These are phyloP conservation scores for Paramecium sexaurelia DNA, from an alignment of 73 alveolate genomes.

Conservation along the genomic window DNA sequence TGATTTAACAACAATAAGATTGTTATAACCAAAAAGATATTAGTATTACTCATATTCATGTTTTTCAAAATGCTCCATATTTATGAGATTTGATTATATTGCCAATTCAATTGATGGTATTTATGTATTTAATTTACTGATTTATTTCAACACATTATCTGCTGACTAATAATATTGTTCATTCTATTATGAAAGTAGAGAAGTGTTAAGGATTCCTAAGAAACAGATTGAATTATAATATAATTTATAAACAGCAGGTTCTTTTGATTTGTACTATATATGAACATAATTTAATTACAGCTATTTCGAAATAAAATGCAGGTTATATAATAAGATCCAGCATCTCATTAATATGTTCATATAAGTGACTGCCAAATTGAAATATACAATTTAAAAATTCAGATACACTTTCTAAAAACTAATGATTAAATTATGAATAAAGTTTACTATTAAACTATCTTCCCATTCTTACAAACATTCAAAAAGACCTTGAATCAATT, in stretches of 20 bases:
- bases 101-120: neutral
- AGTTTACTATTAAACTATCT: neutral
- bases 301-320: neutral
- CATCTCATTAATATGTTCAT: slow-evolving; percentile 22
- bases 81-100: neutral
- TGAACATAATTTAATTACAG: neutral
- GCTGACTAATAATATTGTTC: neutral
- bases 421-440: neutral
- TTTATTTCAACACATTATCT: neutral
- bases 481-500: neutral
- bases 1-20: neutral
- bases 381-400: neutral
- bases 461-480: neutral
- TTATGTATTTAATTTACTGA: neutral
- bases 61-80: neutral
- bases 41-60: neutral
- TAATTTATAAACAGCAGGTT: neutral
- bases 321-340: neutral
- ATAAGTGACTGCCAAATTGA: neutral
- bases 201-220: neutral
- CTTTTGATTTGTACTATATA: neutral
- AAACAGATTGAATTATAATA: neutral
- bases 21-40: neutral
- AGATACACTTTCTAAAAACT: slow-evolving; percentile 3
- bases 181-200: neutral